Conservation (phyloP, 2,329 filamentous ascomycete genomes). For the Pseudogymnoascus sp. region DNA sequence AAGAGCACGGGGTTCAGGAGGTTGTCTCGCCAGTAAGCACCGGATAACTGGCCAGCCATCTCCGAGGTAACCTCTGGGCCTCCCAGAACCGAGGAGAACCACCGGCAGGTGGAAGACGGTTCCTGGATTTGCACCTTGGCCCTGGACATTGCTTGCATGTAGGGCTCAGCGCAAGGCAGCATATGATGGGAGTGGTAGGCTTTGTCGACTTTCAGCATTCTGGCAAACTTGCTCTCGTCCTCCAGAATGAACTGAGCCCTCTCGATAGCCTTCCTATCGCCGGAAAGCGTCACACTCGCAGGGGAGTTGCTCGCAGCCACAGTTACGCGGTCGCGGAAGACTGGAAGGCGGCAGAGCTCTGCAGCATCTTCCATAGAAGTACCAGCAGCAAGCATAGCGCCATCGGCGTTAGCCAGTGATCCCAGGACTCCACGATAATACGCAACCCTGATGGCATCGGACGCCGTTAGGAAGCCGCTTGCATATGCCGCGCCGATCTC, state of each 20-base stretch:
- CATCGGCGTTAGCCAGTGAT: constrained; percentile 23
- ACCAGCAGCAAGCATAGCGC: constrained; percentile 49
- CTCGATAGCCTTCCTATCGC: constrained; percentile 14
- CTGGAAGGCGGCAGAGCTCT: constrained; percentile 11
- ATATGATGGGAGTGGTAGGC: constrained; percentile 31
- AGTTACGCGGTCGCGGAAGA: constrained; percentile 14
- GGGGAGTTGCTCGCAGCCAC: constrained; percentile 30
- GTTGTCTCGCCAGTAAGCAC: constrained; percentile 38
- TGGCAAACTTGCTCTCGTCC: constrained; percentile 14
- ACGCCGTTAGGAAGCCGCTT: constrained; percentile 27
- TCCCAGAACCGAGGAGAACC: constrained; percentile 15
- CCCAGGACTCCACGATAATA: constrained; percentile 30
- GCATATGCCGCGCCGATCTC: constrained; percentile 43
- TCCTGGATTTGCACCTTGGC: constrained; percentile 11
- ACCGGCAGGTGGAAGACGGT: background rate
- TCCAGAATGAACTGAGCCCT: constrained; percentile 13
- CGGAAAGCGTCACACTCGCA: constrained; percentile 22
- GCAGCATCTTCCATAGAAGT: constrained; percentile 16
- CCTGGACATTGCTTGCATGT: constrained; percentile 13
- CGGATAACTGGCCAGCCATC: constrained; percentile 20
- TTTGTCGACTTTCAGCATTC: constrained; percentile 19
- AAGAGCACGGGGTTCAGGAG: constrained; percentile 37
- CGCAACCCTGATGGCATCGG: constrained; percentile 35
- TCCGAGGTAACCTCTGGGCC: constrained; percentile 4
- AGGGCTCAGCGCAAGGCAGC: constrained; percentile 19